Conservation (phyloP, 768 basidiomycete species). For the Rubroboletus satanas region DNA sequence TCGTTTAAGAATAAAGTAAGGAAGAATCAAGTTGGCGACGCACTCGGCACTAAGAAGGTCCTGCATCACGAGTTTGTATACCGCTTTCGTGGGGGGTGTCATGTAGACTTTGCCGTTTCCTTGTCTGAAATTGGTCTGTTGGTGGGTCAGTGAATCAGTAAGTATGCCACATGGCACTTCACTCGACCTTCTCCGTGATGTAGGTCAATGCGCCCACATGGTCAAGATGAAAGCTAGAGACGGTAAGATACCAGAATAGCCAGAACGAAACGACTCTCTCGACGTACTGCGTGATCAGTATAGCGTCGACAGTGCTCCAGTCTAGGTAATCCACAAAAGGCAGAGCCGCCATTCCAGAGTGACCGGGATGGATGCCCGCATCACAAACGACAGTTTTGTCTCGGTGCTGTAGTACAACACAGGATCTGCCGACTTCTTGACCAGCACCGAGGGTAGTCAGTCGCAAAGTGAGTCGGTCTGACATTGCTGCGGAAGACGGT, state of each 20-base stretch:
- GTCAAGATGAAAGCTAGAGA: constrained; percentile 85
- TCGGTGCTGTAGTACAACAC: constrained; percentile 89
- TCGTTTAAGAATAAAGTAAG: background rate
- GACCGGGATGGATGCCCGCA: constrained; percentile 90
- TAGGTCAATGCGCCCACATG: constrained; percentile 96
- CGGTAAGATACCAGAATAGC: background rate
- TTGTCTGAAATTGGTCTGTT: constrained; percentile 93
- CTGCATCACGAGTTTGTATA: constrained; percentile 98
- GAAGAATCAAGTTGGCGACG: constrained; percentile 18
- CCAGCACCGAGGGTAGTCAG: constrained; percentile 91
- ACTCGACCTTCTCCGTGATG: constrained; percentile 86
- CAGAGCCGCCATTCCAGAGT: constrained; percentile 87
- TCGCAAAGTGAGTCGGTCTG: constrained; percentile 58
- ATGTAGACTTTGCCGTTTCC: constrained; percentile 97
- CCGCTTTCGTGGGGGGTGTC: constrained; percentile 97
- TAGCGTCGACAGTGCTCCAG: constrained; percentile 94
- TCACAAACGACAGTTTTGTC: constrained; percentile 94
- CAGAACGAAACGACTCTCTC: background rate
- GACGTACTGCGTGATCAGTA: constrained; percentile 90
- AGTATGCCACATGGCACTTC: background rate
- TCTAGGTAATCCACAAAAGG: constrained; percentile 96
- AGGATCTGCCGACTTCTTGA: constrained; percentile 94
- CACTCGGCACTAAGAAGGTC: constrained; percentile 92
- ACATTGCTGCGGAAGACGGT: constrained; percentile 31
- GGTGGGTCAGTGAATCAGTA: background rate